Evolutionary conservation across 805 yeast species (phyloP).

Genomic region (Grigorovia jiainica): DNA sequence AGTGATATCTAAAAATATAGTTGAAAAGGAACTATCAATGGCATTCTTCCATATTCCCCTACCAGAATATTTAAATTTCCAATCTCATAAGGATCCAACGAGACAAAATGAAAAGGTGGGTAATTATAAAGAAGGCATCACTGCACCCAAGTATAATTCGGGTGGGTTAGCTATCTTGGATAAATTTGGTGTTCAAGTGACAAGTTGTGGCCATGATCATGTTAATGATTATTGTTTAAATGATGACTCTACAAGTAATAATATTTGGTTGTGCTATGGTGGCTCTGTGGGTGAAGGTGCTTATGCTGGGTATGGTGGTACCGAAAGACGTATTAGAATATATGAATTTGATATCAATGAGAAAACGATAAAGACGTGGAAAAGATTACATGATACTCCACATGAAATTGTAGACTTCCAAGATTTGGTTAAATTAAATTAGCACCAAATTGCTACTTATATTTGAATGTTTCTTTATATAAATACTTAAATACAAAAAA

Average conservation of each 20-base stretch:
- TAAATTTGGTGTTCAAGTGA: constrained; percentile 62
- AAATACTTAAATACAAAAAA: constrained; percentile 27
- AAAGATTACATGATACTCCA: constrained; percentile 54
- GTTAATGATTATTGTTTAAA: constrained; percentile 82
- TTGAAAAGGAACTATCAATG: constrained; percentile 49
- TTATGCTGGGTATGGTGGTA: constrained; percentile 87
- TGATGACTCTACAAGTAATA: constrained; percentile 34
- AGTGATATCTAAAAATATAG: constrained; percentile 22
- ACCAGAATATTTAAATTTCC: constrained; percentile 61
- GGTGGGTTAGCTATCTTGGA: constrained; percentile 53
- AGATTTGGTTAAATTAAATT: constrained; percentile 19
- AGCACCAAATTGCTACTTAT: too few species aligned
- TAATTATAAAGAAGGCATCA: constrained; percentile 54
- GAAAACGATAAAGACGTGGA: constrained; percentile 52
- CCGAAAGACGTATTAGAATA: constrained; percentile 65
- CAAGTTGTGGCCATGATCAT: constrained; percentile 90
- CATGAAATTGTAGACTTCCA: constrained; percentile 41
- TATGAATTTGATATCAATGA: constrained; percentile 52
- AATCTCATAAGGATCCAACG: constrained; percentile 24
- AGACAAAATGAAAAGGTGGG: constrained; percentile 44
- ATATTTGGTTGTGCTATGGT: constrained; percentile 83
- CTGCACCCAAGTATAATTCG: constrained; percentile 67
- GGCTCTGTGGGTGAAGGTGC: constrained; percentile 96
- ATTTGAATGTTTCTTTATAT: too few species aligned
- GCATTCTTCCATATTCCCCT: constrained; percentile 93